Percentiles rank a stretch among this genome's conserved stretches.
phyloP scores from a whole-genome alignment of 2,329 filamentous ascomycete species.

The Leptographium radiaticola region DNA sequence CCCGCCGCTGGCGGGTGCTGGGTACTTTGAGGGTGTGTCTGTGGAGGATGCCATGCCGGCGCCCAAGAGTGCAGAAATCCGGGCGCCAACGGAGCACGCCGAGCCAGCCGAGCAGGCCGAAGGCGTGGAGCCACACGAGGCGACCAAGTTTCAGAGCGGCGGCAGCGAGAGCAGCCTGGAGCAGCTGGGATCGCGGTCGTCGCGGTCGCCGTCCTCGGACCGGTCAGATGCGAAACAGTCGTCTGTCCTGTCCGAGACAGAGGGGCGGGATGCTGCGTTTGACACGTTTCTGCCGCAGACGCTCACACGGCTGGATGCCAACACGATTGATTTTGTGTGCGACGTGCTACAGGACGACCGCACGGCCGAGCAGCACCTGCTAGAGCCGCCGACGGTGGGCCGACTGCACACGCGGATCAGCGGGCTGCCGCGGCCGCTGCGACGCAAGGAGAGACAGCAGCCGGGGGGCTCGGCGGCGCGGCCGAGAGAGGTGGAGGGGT shows the following conservation, averaged over 20 bases:
- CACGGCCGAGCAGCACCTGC: constrained; percentile 35
- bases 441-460: constrained; percentile 18
- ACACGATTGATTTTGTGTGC: constrained; percentile 47
- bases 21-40: constrained; percentile 19
- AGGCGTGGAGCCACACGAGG: constrained; percentile 4
- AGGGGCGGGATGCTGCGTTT: constrained; percentile 15
- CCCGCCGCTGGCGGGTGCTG: constrained; percentile 20
- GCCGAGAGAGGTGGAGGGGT: constrained; percentile 26
- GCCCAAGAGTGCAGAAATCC: constrained; percentile 14
- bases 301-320: constrained; percentile 37
- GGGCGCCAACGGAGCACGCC: constrained; percentile 9
- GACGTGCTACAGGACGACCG: constrained; percentile 44
- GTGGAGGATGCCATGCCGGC: constrained; percentile 21
- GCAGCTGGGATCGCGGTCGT: constrained; percentile 4
- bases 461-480: constrained; percentile 3
- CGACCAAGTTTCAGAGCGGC: constrained; percentile 9
- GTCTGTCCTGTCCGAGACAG: neutral
- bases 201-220: constrained; percentile 11
- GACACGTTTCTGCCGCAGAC: constrained; percentile 40
- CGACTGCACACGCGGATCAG: constrained; percentile 16
- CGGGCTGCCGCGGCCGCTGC: constrained; percentile 18
- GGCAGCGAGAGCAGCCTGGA: constrained; percentile 13
- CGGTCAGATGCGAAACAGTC: constrained; percentile 13
- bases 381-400: constrained; percentile 26
- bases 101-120: too few species aligned